phyloP scores from a whole-genome alignment of 2,329 filamentous ascomycete genomes.

The Parastagonospora nodorum region DNA sequence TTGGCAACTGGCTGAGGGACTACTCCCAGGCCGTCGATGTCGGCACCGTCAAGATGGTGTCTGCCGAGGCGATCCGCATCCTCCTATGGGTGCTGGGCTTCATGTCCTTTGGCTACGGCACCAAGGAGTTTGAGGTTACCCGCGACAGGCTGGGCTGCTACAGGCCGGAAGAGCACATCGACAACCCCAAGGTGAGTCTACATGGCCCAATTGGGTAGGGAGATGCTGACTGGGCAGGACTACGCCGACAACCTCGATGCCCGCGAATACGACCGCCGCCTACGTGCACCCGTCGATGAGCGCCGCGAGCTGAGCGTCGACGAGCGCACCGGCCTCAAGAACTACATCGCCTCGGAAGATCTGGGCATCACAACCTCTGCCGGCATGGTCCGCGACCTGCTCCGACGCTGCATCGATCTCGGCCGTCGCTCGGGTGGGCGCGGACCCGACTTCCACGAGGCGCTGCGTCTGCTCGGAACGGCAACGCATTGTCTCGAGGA shows the following conservation, averaged over 20 bases:
- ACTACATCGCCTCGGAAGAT: constrained; percentile 89
- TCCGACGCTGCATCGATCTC: constrained; percentile 76
- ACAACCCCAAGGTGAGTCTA: constrained; percentile 63
- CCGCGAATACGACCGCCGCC: constrained; percentile 76
- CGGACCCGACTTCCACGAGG: constrained; percentile 83
- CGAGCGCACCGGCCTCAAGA: constrained; percentile 71
- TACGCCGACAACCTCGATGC: constrained; percentile 91
- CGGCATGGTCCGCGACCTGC: constrained; percentile 73
- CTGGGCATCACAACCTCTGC: constrained; percentile 81
- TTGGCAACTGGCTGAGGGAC: constrained; percentile 93
- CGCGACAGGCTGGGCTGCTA: constrained; percentile 79
- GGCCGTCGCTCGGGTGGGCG: constrained; percentile 74
- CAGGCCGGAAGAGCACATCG: constrained; percentile 73
- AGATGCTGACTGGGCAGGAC: constrained; percentile 51
- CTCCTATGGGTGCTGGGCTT: constrained; percentile 89
- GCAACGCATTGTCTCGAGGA: constrained; percentile 88
- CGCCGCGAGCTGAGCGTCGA: constrained; percentile 78
- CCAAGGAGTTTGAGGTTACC: constrained; percentile 84
- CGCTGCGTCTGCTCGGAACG: constrained; percentile 83
- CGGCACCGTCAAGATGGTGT: constrained; percentile 88
- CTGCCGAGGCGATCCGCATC: constrained; percentile 87
- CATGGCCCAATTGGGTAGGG: not conserved
- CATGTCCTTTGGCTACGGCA: constrained; percentile 83
- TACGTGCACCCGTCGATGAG: constrained; percentile 84
- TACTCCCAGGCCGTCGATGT: constrained; percentile 95